Percentiles rank a stretch among this genome's conserved stretches.
phyloP scores from a whole-genome alignment of 805 yeast species.

The Saccharomycopsis sp. region DNA sequence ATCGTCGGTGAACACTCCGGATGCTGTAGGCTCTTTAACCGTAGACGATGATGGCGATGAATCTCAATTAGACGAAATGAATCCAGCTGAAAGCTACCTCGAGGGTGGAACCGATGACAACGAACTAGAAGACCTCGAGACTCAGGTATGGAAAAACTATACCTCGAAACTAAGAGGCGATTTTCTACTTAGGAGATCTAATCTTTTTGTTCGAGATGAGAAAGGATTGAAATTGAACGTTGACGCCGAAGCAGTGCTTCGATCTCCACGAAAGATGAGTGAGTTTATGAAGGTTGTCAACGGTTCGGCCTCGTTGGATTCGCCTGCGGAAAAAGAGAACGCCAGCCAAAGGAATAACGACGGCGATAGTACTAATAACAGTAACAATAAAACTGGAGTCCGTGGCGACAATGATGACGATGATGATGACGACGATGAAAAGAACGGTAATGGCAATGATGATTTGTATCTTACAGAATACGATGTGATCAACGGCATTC shows the following conservation, averaged over 20 bases:
- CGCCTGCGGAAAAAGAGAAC: conserved; percentile 30
- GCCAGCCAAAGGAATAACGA: conserved; percentile 29
- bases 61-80: conserved; percentile 33
- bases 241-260: conserved; percentile 62
- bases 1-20: conserved; percentile 1
- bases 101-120: conserved; percentile 28
- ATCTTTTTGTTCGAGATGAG: conserved; percentile 39
- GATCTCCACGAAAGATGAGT: conserved; percentile 64
- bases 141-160: conserved; percentile 75
- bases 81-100: conserved; percentile 12
- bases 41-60: conserved; percentile 37
- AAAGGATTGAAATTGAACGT: conserved; percentile 50
- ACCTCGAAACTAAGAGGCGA: conserved; percentile 77
- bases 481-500: conserved; percentile 75
- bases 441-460: conserved; percentile 43
- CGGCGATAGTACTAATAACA: conserved; percentile 2
- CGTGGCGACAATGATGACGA: conserved; percentile 15
- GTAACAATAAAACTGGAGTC: not conserved
- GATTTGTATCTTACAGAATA: conserved; percentile 73
- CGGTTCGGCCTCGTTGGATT: too few species aligned
- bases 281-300: conserved; percentile 35
- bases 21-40: not conserved
- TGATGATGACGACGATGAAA: conserved; percentile 30
- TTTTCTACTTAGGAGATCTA: conserved; percentile 61
- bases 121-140: conserved; percentile 63